Evolutionary conservation across 257 asterid genomes (phyloP), one percentile per base, ranked within the genome.

Genomic region (Ocimum tenuiflorum): DNA sequence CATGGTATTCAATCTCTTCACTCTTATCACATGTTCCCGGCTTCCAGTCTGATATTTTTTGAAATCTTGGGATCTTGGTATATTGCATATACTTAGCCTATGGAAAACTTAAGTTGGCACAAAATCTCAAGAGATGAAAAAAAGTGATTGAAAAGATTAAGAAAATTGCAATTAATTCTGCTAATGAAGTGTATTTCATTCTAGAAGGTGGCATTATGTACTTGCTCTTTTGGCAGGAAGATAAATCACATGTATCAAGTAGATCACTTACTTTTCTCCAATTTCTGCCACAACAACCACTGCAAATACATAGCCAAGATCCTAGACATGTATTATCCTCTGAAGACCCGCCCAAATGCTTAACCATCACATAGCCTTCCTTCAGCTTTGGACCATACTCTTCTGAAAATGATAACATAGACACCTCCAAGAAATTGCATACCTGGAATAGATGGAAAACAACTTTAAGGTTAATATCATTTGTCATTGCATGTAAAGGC

Each of bases 341-440:
- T 38, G 79, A 60, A 73, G 77, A 69, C 63, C 72, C 60, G 33
- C 80, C 53, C 72, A 83, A 73, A 72, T 90, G 95, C 73, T 90
- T 86, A 63, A 81, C 88, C 95, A 86, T 75, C 67, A 88, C 87
- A 56, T 89, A 94, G 70, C 85, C 95, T 79, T 94, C 99, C 75
- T 89, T 94, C 71, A 94, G 77, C 86, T 94, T 94, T 66, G 95
- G 88, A 50, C 99, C 99, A 71, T 78, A 94, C 70, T 94, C 91
- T 47, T 72, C 86, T 64, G 79, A 80, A 83, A 94, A 90, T n/a
- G 99, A 94, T 65, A 94, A 54, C 78, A 74, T 88, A 47, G 99
- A 94, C 66, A 86, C 99, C 86, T 94, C 97, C 94, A 94, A 80
- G 77, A 94, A 94, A 82, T 77, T 86, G 88, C 97, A 89, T 36